Evolutionary conservation across 441 rosid species (phyloP).

Genomic region (Populus tomentosa): DNA sequence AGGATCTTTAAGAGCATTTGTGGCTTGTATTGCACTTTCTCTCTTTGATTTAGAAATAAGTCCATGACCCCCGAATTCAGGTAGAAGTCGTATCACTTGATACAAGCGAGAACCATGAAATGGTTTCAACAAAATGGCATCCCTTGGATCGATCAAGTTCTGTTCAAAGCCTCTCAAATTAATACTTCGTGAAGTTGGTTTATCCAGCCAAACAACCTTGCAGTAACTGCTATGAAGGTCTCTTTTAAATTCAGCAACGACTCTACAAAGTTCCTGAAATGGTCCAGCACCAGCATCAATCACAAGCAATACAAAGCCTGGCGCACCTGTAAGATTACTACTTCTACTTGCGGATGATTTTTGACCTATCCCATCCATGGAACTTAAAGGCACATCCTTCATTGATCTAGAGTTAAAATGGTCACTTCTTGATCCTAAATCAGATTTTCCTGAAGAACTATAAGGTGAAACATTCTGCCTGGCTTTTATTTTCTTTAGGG

Average conservation of each 20-base stretch:
- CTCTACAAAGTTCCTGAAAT: constrained; percentile 26
- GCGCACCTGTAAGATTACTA: constrained; percentile 5
- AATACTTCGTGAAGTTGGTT: constrained; percentile 25
- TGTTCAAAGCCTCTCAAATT: constrained; percentile 7
- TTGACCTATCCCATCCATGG: constrained; percentile 36
- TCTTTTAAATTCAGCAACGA: constrained; percentile 44
- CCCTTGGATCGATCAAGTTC: constrained; percentile 22
- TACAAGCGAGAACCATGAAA: constrained; percentile 71
- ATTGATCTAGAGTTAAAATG: constrained; percentile 18
- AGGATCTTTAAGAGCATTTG: constrained; percentile 5
- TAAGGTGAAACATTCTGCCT: constrained; percentile 32
- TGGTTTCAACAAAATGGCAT: constrained; percentile 47
- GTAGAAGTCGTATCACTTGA: constrained; percentile 43
- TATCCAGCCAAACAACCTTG: constrained; percentile 75
- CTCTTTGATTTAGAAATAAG: constrained; percentile 8
- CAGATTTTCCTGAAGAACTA: constrained; percentile 38
- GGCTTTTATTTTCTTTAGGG: constrained; percentile 30
- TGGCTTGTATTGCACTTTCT: not conserved
- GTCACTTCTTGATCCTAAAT: constrained; percentile 29
- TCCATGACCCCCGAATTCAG: constrained; percentile 50
- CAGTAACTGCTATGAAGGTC: constrained; percentile 26
- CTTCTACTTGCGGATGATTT: constrained; percentile 18
- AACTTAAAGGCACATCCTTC: constrained; percentile 42
- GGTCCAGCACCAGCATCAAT: constrained; percentile 58
- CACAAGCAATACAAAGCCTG: constrained; percentile 45